Base-by-base conservation (phyloP, 331 rosid species). In the Rhamnella rubrinervis region DNA sequence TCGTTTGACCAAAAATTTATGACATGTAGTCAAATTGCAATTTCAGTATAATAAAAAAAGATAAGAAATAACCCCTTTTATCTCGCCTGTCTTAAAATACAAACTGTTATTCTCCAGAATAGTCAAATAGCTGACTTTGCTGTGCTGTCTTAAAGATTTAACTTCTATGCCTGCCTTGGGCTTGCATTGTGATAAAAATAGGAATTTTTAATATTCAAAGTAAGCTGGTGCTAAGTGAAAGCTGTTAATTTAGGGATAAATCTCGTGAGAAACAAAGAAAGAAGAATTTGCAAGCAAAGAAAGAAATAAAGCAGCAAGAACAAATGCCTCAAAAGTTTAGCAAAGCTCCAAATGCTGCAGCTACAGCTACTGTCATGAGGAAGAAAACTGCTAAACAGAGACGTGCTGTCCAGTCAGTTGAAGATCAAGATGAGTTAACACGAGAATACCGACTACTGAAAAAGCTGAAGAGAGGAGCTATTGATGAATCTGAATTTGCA, bases 321-420 rank as follows among this genome's bases (percentile, higher is more conserved):
- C 70, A 76, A 28, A 93, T 78, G 73, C 86, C 82, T 41, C 65
- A 80, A 52, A 92, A 84, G 49, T 68, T 40, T 58, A 84, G 70
- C 58, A 88, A 83, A 80, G 77, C 71, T 25, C 67, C 77, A 11
- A 77, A 78, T 40, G 65, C 70, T 58, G 63, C 77, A 39, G 53
- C 78, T 23, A 58, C 71, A 39, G 56, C 78, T 20, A 58, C 71
- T 38, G 80, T 59, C 69, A 76, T 65, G 80, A 83, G 83, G 83
- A 95, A 95, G 90, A 87, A 87, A 80, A 91, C 98, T 12, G 98
- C 93, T 14, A 77, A 74, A 78, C 96, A 91, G 79, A 86, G 98
- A 74, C 96, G 97, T 35, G 89, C 96, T 75, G 71, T 53, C 71
- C 98, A 89, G 85, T 73, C 93, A 73, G 56, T 81, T 61, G 97